A percentile compares a stretch with the other conserved stretches of the same genome.
Conservation (phyloP, 495 filamentous ascomycete species). For the Aspergillus campestris region DNA sequence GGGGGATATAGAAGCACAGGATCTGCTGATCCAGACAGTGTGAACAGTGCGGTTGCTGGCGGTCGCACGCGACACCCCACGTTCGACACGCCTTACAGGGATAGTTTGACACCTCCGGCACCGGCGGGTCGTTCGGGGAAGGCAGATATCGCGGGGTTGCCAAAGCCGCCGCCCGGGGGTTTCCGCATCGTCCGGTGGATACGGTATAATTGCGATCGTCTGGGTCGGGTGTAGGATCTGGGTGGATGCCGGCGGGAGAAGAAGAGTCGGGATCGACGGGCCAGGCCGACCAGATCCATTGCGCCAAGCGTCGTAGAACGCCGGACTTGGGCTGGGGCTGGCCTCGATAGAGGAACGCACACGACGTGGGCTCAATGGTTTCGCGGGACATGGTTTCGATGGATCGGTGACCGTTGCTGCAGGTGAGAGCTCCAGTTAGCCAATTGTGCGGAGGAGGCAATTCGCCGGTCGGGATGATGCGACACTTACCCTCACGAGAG, state of each 20-base stretch:
- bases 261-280: background rate
- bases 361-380: no score
- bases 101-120: background rate
- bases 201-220: background rate
- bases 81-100: slow-evolving; percentile 29
- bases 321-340: background rate
- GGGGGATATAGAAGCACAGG: slow-evolving; percentile 32
- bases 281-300: slow-evolving; percentile 14
- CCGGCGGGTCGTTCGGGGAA: background rate
- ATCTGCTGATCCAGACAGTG: slow-evolving; percentile 32
- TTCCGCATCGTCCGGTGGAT: background rate
- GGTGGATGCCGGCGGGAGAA: background rate
- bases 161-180: background rate
- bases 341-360: no score
- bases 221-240: background rate
- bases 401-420: no score
- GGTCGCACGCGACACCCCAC: slow-evolving; percentile 25
- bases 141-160: background rate
- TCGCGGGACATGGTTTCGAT: no score
- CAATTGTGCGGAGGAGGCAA: no score
- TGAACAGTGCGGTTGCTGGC: slow-evolving; percentile 23
- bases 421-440: no score
- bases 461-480: no score
- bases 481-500: no score
- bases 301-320: slow-evolving; percentile 6